phyloP scores from a whole-genome alignment of 306 rosid species.

The Coriaria nepalensis region DNA sequence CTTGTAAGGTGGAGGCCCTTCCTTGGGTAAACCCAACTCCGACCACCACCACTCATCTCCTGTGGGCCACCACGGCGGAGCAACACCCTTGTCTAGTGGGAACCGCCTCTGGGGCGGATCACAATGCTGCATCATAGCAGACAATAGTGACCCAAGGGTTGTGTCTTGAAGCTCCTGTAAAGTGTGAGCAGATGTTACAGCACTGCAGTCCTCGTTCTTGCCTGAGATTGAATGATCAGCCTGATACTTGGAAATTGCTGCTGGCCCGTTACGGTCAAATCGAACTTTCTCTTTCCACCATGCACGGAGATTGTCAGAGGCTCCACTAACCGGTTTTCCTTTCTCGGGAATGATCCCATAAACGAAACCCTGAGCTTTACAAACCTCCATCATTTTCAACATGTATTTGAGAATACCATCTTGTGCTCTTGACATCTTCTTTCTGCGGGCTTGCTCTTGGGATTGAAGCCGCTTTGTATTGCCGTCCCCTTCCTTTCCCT shows the following conservation, averaged over 20 bases:
- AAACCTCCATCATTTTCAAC: slow-evolving; percentile 66
- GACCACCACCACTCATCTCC: slow-evolving; percentile 57
- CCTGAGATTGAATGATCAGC: slow-evolving; percentile 31
- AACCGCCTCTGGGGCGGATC: slow-evolving; percentile 54
- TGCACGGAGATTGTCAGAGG: slow-evolving; percentile 62
- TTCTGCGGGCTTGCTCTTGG: slow-evolving; percentile 54
- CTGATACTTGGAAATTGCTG: slow-evolving; percentile 43
- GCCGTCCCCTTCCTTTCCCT: slow-evolving; percentile 26
- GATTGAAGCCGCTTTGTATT: slow-evolving; percentile 36
- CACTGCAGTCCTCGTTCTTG: slow-evolving; percentile 14
- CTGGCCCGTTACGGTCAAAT: slow-evolving; percentile 52
- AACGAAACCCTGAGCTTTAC: slow-evolving; percentile 53
- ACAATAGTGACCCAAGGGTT: slow-evolving; percentile 49
- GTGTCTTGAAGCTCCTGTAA: slow-evolving; percentile 48
- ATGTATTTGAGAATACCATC: slow-evolving; percentile 51
- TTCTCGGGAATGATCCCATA: slow-evolving; percentile 63
- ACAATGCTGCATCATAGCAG: slow-evolving; percentile 52
- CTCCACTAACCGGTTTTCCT: slow-evolving; percentile 53
- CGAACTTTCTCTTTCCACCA: slow-evolving; percentile 79
- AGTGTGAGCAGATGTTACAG: slow-evolving; percentile 23
- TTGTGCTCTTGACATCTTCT: slow-evolving; percentile 53
- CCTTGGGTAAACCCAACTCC: slow-evolving; percentile 22
- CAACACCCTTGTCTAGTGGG: slow-evolving; percentile 51
- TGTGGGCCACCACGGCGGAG: slow-evolving; percentile 82
- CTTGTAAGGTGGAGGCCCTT: slow-evolving; percentile 57